Evolutionary conservation across 169 alveolate species (phyloP), one percentile per base, ranked within the genome.

Genomic region (Plasmodium reichenowi): DNA sequence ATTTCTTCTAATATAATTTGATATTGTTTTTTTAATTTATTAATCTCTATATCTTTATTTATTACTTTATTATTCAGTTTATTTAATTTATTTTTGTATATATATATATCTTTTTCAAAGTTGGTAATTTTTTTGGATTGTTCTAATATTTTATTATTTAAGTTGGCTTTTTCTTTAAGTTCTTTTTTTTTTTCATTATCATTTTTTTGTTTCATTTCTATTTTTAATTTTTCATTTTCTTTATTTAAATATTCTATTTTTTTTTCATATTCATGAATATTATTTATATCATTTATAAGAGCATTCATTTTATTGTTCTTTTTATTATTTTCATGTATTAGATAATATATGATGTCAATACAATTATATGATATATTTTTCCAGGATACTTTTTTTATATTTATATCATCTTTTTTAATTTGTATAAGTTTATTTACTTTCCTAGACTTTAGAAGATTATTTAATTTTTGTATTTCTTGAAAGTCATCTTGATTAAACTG

Each of bases 81-180:
- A 17, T 26, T 68, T 13, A 63, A 13, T 83, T 83, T 83, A 63
- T 83, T 83, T 63, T 83, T 83, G 59, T 83, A 83, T 50, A 83
- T 83, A 24, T 68, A 47, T 52, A 83, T 83, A 26, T 83, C 91
- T 50, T 68, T 83, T 60, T 83, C 91, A 68, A 56, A 83, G n/a
- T 45, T 56, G 10, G 47, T 59, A 20, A 68, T 83, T 83, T 83
- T 83, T 29, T 83, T 83, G 7, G 68, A 24, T 13, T 68, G 72
- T 22, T 83, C 91, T 3, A 64, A 26, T 10, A 83, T 83, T 83
- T 83, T 83, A 1, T 68, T 17, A 22, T 68, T 83, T 48, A 83
- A 43, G 26, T 29, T 83, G 10, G 67, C 45, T 63, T 64, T 68
- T 26, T 83, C 91, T 59, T 83, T 83, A 24, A 68, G 32, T 17